A percentile compares a stretch with the other conserved stretches of the same genome.
Evolutionary conservation across 1,139 yeast genomes (phyloP).

Genomic region (Kodamaea sp.): DNA sequence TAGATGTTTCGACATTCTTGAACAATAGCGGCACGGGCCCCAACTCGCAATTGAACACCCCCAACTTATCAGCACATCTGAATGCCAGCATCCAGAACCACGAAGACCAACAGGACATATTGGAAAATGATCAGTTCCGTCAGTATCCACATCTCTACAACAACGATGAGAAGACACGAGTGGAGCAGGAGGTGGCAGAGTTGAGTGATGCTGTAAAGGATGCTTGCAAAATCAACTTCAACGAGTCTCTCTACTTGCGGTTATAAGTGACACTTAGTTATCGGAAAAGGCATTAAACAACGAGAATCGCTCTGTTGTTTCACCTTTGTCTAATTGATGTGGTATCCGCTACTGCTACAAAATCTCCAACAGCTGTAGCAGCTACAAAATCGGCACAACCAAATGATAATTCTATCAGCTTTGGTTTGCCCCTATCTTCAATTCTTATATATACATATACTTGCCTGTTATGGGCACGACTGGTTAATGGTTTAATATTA

Average conservation of each 20-base stretch:
- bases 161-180: conserved; percentile 21
- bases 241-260: conserved; percentile 32
- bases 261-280: no score
- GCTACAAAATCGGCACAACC: no score
- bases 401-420: no score
- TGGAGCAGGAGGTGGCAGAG: conserved; percentile 20
- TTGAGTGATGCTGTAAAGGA: conserved; percentile 24
- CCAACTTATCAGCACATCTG: conserved; percentile 7
- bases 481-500: no score
- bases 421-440: no score
- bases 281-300: no score
- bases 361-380: no score
- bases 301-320: no score
- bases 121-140: conserved; percentile 9
- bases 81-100: conserved; percentile 9
- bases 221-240: conserved; percentile 22
- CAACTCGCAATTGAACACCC: conserved; percentile 8
- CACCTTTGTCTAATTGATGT: no score
- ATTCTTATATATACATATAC: no score
- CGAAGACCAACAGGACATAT: background rate
- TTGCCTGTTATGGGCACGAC: no score
- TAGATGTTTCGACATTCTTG: conserved; percentile 46
- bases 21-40: conserved; percentile 15
- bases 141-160: conserved; percentile 14
- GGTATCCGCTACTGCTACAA: no score